Evolutionary conservation across 305 asterid species (phyloP), one percentile per base, ranked within the genome.

Genomic region (Stenogyne calaminthoides): DNA sequence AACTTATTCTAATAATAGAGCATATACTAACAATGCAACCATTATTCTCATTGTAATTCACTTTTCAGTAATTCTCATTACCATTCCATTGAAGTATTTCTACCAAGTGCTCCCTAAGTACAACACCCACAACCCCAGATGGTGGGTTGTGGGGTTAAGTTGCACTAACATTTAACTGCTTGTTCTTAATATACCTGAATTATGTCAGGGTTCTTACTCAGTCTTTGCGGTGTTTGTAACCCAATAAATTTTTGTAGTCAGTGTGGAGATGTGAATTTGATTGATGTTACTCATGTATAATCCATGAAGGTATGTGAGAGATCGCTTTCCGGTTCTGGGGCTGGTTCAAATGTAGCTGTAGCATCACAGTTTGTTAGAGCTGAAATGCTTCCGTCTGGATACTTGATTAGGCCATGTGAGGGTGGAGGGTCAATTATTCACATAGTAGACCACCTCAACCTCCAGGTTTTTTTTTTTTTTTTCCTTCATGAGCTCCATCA

Each of bases 401-500:
- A 88, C 78, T 76, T 94, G 78, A 87, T 94, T 59, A 86, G 97
- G 58, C 97, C 97, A 1, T 91, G 96, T 51, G 97, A 93, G 12
- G 97, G 98, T 75, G 98, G 98, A 75, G 96, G 98, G 54, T 93
- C 98, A n/a, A 91, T 89, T 58, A 91, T 93, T 73, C 98, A 91
- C 78, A 93, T 93, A 25, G 97, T 93, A 55, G 97, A 93, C 76
- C 98, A 93, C 82, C 79, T 93, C 32, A 89, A 89, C 77, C 86
- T 91, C 6, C 89, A 89, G 98, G 98, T 73, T 64, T 52, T 61
- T 44, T n/a, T n/a, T n/a, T n/a, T n/a, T n/a, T 73, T 8, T 67
- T 46, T 18, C 1, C 22, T 29, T 42, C n/a, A 16, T 25, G 9
- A 44, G 8, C 60, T 64, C 65, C 56, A 20, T 20, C 27, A 19